A percentile compares a stretch with the other conserved stretches of the same genome.
These are phyloP conservation scores for Phytophthora hibernalis DNA, from an alignment of 352 stramenopile genomes.

Conservation along the genomic window DNA sequence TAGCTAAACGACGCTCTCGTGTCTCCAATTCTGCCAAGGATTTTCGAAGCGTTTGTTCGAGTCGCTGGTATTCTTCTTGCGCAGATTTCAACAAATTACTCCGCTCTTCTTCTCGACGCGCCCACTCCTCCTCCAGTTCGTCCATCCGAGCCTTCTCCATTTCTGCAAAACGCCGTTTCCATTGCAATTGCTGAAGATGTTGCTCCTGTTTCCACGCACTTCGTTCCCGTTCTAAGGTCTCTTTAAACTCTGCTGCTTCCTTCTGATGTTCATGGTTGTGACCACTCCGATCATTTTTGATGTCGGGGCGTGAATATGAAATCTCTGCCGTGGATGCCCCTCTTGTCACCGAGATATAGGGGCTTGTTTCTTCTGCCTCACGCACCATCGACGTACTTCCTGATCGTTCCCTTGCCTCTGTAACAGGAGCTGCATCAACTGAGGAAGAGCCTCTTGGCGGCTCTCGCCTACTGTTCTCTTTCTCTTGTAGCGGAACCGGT, in stretches of 20 bases:
- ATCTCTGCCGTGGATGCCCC: neutral
- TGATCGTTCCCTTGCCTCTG: conserved; percentile 2
- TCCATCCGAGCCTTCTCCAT: conserved; percentile 75
- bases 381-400: conserved; percentile 17
- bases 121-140: conserved; percentile 83
- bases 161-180: conserved; percentile 60
- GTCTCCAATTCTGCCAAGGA: conserved; percentile 66
- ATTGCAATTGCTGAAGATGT: conserved; percentile 53
- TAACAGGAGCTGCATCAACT: neutral
- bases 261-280: conserved; percentile 14
- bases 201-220: conserved; percentile 59
- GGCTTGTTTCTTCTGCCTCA: conserved; percentile 26
- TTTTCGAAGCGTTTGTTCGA: conserved; percentile 66
- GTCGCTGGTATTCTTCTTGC: conserved; percentile 72
- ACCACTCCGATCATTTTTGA: conserved; percentile 8
- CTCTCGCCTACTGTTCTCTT: conserved; percentile 5
- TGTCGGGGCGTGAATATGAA: neutral
- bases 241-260: conserved; percentile 40
- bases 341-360: neutral
- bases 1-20: conserved; percentile 62
- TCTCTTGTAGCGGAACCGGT: conserved; percentile 13
- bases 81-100: conserved; percentile 56
- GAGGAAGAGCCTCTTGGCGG: neutral
- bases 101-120: conserved; percentile 75
- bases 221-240: conserved; percentile 44